These are phyloP conservation scores for Beauveria pseudobassiana DNA, from an alignment of 2,329 filamentous ascomycete genomes.

Conservation along the genomic window DNA sequence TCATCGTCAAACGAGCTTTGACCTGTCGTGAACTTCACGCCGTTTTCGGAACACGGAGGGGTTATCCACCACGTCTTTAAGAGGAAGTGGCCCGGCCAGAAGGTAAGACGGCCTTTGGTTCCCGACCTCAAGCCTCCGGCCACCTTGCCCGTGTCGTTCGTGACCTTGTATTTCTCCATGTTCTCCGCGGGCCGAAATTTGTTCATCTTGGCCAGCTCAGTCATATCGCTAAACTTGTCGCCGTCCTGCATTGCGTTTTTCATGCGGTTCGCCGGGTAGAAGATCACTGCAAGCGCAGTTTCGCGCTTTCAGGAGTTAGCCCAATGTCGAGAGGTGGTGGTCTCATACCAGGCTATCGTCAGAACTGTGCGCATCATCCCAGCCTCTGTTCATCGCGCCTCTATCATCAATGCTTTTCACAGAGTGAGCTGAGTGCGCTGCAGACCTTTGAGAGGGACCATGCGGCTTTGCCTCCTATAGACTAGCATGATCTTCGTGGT, in stretches of 20 bases:
- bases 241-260: not conserved
- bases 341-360: not conserved
- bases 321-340: not conserved
- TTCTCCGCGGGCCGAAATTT: not conserved
- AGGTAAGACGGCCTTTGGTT: not conserved
- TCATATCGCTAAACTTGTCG: not conserved
- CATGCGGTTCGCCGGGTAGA: not conserved
- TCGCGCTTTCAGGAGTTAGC: not conserved
- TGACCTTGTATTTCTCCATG: not conserved
- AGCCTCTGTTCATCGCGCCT: not conserved
- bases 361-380: not conserved
- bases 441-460: not conserved
- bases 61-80: not conserved
- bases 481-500: not conserved
- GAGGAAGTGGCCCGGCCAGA: not conserved
- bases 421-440: not conserved
- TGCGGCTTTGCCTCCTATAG: not conserved
- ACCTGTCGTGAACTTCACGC: not conserved
- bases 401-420: not conserved
- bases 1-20: not conserved
- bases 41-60: not conserved
- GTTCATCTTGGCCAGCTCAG: not conserved
- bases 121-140: not conserved
- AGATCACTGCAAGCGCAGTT: not conserved
- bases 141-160: not conserved